Conservation (phyloP, 495 filamentous ascomycete genomes). For the Aspergillus asperescens region DNA sequence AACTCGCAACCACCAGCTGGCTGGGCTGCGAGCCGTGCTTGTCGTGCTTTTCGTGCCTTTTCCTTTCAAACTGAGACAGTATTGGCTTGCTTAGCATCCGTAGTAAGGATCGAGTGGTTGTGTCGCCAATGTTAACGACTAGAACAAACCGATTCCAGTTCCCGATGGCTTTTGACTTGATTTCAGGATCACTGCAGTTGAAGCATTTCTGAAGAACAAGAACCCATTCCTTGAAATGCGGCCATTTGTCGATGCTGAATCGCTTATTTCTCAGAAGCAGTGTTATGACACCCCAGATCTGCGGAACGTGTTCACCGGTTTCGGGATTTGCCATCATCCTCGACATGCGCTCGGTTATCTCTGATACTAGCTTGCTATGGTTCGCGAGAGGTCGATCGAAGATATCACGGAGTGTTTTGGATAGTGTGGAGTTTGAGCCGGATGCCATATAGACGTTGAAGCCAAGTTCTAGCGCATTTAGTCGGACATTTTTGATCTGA, state of each 20-base stretch:
- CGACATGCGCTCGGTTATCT: conserved; percentile 60
- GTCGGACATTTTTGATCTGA: conserved; percentile 66
- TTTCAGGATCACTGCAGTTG: conserved; percentile 67
- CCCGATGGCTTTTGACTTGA: conserved; percentile 68
- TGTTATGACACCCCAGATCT: conserved; percentile 80
- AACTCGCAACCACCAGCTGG: conserved; percentile 58
- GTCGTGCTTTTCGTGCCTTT: conserved; percentile 48
- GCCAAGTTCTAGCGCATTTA: conserved; percentile 67
- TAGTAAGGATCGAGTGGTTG: conserved; percentile 53
- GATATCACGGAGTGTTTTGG: conserved; percentile 58
- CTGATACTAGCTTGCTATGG: conserved; percentile 55
- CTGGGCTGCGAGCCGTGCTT: conserved; percentile 53
- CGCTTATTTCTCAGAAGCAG: conserved; percentile 63
- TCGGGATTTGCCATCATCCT: conserved; percentile 63
- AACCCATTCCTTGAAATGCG: conserved; percentile 66
- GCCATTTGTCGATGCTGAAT: conserved; percentile 63
- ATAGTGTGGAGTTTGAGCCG: conserved; percentile 59
- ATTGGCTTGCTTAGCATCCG: conserved; percentile 66
- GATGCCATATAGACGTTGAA: conserved; percentile 57
- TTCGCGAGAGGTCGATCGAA: conserved; percentile 55
- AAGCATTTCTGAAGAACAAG: conserved; percentile 75
- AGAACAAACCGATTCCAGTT: conserved; percentile 84
- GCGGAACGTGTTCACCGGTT: conserved; percentile 65
- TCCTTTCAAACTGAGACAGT: conserved; percentile 61
- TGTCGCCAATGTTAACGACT: conserved; percentile 55